phyloP scores from a whole-genome alignment of 768 basidiomycete genomes.

The Russula sp. region DNA sequence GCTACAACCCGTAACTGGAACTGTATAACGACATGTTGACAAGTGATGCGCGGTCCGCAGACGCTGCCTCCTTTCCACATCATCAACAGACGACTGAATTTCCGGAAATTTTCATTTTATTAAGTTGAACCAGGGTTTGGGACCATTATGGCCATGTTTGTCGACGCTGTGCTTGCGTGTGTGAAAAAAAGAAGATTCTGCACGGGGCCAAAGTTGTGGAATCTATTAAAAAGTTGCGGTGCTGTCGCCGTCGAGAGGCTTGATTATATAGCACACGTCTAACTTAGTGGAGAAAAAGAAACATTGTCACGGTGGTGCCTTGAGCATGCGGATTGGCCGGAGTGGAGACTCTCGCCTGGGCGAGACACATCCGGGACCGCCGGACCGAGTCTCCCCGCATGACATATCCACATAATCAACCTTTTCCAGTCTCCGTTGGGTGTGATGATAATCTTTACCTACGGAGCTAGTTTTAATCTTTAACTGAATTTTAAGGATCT shows the following conservation, averaged over 20 bases:
- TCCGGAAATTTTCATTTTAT: slow-evolving; percentile 16
- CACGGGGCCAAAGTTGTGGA: background rate
- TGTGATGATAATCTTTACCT: too few species aligned
- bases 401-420: too few species aligned
- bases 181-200: slow-evolving; percentile 4
- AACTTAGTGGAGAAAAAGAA: too few species aligned
- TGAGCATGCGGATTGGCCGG: too few species aligned
- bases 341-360: too few species aligned
- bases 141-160: slow-evolving; percentile 1
- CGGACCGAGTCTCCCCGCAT: too few species aligned
- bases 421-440: too few species aligned
- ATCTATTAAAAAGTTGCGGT: background rate
- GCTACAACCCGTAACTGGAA: background rate
- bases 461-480: too few species aligned
- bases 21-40: slow-evolving; percentile 15
- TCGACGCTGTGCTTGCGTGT: background rate
- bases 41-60: background rate
- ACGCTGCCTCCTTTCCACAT: slow-evolving; percentile 11
- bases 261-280: background rate
- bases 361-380: too few species aligned
- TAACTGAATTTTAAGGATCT: too few species aligned
- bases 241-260: background rate
- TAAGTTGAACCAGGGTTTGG: background rate
- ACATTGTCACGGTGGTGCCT: too few species aligned
- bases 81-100: background rate